Percentiles rank a stretch among this genome's conserved stretches.
Evolutionary conservation across 23 red algal genomes (phyloP).

Genomic region (Gracilaria vermiculophylla): DNA sequence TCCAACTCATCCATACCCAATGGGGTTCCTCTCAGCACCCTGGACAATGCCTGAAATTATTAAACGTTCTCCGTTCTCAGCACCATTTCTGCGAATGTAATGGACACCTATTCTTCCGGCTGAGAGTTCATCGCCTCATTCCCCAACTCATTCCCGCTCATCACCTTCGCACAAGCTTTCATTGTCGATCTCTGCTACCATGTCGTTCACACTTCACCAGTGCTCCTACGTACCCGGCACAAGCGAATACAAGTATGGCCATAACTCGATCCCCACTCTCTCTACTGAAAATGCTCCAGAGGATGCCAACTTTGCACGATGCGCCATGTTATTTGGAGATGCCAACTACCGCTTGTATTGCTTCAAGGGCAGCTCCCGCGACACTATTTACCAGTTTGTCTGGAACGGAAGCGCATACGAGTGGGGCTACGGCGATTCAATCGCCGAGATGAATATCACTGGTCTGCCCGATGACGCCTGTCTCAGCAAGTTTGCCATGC

Average conservation of each 20-base stretch:
- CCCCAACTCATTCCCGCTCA: not conserved
- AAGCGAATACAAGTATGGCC: not conserved
- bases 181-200: not conserved
- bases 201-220: not conserved
- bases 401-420: conserved; percentile 4
- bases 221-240: not conserved
- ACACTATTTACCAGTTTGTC: conserved; percentile 1
- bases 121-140: not conserved
- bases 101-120: no score
- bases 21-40: no score
- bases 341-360: conserved; percentile 2
- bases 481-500: not conserved
- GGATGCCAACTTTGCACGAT: not conserved
- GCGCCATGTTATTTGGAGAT: not conserved
- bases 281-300: not conserved
- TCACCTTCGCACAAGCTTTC: not conserved
- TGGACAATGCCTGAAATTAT: no score
- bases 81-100: no score
- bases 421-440: not conserved
- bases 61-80: no score
- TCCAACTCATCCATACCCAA: no score
- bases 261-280: not conserved
- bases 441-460: not conserved
- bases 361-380: not conserved
- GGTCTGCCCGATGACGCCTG: not conserved